phyloP scores from a whole-genome alignment of 2,329 filamentous ascomycete species.

The Aureobasidium pullulans region DNA sequence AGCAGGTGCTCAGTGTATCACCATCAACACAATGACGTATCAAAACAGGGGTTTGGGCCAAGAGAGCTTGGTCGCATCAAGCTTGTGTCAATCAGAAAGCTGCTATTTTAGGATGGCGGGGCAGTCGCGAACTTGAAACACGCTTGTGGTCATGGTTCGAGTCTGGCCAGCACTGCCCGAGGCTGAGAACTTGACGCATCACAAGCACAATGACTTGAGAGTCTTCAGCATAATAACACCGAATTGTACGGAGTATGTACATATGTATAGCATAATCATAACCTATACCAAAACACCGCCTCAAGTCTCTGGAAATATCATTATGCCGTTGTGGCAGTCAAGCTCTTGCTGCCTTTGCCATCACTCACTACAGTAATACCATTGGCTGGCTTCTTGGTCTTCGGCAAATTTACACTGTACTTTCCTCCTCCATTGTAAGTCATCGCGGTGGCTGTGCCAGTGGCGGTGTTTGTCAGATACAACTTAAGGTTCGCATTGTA shows the following conservation, averaged over 20 bases:
- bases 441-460: constrained; percentile 21
- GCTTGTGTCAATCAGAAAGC: background rate
- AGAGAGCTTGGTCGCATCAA: constrained; percentile 21
- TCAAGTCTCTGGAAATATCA: too few relatives aligned
- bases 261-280: background rate
- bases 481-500: constrained; percentile 26
- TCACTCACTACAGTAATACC: constrained; percentile 19
- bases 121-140: background rate
- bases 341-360: background rate
- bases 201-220: too few relatives aligned
- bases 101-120: constrained; percentile 2
- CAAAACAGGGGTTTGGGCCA: background rate
- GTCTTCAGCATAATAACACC: too few relatives aligned
- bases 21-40: background rate
- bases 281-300: background rate
- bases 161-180: background rate
- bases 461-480: constrained; percentile 22
- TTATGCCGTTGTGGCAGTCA: background rate
- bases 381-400: constrained; percentile 22
- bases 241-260: too few relatives aligned
- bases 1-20: background rate
- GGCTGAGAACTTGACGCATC: background rate
- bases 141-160: background rate
- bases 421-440: constrained; percentile 21
- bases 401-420: constrained; percentile 24